Percentiles rank a stretch among this genome's conserved stretches.
Evolutionary conservation across 2,329 filamentous ascomycete genomes (phyloP).

Genomic region (Pezicula carpinea): DNA sequence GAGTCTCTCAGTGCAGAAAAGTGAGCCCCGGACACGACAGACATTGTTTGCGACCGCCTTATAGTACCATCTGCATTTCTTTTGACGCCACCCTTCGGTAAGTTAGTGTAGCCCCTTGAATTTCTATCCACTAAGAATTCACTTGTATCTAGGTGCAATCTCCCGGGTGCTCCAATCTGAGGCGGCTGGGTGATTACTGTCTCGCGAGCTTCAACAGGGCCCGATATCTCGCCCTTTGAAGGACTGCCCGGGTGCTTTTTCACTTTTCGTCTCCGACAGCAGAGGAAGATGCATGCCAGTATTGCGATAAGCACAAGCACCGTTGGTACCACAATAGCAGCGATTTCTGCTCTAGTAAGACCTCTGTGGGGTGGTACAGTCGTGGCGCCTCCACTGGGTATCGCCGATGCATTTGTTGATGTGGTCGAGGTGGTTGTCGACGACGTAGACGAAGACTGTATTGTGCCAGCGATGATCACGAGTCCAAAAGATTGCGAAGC

Average conservation of each 20-base stretch:
- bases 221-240: slow-evolving; percentile 20
- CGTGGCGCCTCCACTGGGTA: slow-evolving; percentile 3
- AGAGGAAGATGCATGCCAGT: slow-evolving; percentile 17
- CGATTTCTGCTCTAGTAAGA: slow-evolving; percentile 14
- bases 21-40: slow-evolving; percentile 7
- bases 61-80: slow-evolving; percentile 5
- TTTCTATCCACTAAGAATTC: slow-evolving; percentile 11
- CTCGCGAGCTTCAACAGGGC: slow-evolving; percentile 12
- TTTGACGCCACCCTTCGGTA: slow-evolving; percentile 3
- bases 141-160: slow-evolving; percentile 20
- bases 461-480: slow-evolving; percentile 4
- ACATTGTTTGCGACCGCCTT: slow-evolving; percentile 14
- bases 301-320: slow-evolving; percentile 13
- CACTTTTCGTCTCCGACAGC: slow-evolving; percentile 9
- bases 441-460: slow-evolving; percentile 5
- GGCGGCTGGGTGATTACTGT: slow-evolving; percentile 10
- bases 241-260: slow-evolving; percentile 5
- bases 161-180: slow-evolving; percentile 10
- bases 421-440: slow-evolving; percentile 1
- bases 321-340: slow-evolving; percentile 21
- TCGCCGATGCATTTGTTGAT: background rate
- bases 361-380: slow-evolving; percentile 4
- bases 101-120: slow-evolving; percentile 4
- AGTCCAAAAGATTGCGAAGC: slow-evolving; percentile 19
- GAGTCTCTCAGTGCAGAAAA: slow-evolving; percentile 11